Conservation (phyloP, 176 grass and related monocot species). For the Cenchrus purpureus region DNA sequence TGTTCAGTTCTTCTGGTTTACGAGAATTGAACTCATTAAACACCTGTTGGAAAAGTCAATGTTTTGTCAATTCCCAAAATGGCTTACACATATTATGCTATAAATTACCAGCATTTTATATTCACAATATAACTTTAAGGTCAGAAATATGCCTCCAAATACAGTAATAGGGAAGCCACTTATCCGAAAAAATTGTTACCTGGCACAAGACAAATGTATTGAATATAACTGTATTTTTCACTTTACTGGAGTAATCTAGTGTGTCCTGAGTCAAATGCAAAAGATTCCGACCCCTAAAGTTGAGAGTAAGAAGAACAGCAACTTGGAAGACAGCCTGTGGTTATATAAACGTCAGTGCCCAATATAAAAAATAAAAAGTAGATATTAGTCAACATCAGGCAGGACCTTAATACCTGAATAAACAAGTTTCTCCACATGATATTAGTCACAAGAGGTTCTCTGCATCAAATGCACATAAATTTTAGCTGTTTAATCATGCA, state of each 20-base stretch:
- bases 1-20: constrained; percentile 83
- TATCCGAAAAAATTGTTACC: constrained; percentile 42
- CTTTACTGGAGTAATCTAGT: constrained; percentile 58
- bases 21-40: constrained; percentile 97
- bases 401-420: constrained; percentile 67
- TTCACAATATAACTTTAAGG: background rate
- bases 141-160: background rate
- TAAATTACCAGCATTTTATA: background rate
- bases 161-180: constrained; percentile 18
- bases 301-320: constrained; percentile 74
- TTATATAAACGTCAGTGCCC: constrained; percentile 39
- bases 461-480: constrained; percentile 41
- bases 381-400: constrained; percentile 18
- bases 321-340: constrained; percentile 94
- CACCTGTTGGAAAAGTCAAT: constrained; percentile 52
- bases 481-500: constrained; percentile 21
- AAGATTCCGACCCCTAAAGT: constrained; percentile 65
- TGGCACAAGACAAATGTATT: constrained; percentile 97
- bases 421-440: constrained; percentile 98
- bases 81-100: background rate
- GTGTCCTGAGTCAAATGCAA: constrained; percentile 69
- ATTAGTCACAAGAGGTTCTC: constrained; percentile 88
- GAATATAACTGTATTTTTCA: constrained; percentile 96
- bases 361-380: constrained; percentile 6
- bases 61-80: constrained; percentile 38